A percentile compares a stretch with the other conserved stretches of the same genome.
Evolutionary conservation across 805 yeast species (phyloP).

Genomic region (Jamesozyma piceae): DNA sequence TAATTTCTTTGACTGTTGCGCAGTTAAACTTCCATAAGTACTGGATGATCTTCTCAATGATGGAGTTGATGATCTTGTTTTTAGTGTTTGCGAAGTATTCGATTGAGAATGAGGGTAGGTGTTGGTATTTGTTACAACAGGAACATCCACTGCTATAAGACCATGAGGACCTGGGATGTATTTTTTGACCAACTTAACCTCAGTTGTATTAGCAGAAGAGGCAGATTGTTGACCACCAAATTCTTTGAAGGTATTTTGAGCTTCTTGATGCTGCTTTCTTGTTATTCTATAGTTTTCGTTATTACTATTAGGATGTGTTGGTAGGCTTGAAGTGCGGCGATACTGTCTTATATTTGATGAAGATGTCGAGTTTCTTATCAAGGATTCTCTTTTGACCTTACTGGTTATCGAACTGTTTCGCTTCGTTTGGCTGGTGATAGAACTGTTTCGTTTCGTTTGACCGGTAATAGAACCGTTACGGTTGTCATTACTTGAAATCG

Average conservation of each 20-base stretch:
- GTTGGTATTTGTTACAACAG: slow-evolving; percentile 29
- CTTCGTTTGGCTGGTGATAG: not conserved
- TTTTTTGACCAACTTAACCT: slow-evolving; percentile 37
- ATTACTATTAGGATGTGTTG: slow-evolving; percentile 6
- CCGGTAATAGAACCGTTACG: not conserved
- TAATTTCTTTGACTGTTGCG: not conserved
- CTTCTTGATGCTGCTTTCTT: slow-evolving; percentile 11
- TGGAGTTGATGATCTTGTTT: slow-evolving; percentile 1
- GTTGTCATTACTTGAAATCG: not conserved
- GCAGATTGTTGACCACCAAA: slow-evolving; percentile 28
- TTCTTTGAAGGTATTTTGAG: slow-evolving; percentile 26
- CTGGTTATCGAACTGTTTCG: too few species aligned
- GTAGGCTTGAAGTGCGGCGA: slow-evolving; percentile 14
- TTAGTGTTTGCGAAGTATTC: slow-evolving; percentile 3
- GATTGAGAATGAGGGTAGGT: not conserved
- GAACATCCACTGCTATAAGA: slow-evolving; percentile 59
- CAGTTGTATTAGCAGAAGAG: not conserved
- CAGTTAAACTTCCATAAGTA: not conserved
- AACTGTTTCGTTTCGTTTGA: not conserved
- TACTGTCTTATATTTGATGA: not conserved
- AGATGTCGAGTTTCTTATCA: not conserved
- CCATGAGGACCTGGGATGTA: slow-evolving; percentile 72
- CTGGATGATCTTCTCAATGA: not conserved
- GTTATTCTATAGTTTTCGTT: not conserved
- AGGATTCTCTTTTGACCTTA: not conserved